A percentile compares a stretch with the other conserved stretches of the same genome.
phyloP scores from a whole-genome alignment of 768 basidiomycete genomes.

The Hebeloma cylindrosporum region DNA sequence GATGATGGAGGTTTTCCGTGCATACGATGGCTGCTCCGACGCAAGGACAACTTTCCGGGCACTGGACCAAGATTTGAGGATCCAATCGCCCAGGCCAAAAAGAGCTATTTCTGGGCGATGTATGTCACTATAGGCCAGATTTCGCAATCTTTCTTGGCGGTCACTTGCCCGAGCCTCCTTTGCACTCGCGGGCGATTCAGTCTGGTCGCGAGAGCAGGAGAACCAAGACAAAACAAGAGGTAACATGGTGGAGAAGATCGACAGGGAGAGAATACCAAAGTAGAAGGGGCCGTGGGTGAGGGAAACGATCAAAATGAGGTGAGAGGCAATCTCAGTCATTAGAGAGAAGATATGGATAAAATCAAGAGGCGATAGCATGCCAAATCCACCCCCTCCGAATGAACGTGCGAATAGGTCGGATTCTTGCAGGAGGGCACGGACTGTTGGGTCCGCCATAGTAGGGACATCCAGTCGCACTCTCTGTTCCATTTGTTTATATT shows the following conservation, averaged over 20 bases:
- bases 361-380: slow-evolving; percentile 78
- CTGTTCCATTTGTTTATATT: slow-evolving; percentile 77
- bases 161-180: slow-evolving; percentile 66
- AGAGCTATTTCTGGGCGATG: slow-evolving; percentile 82
- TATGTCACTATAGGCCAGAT: slow-evolving; percentile 68
- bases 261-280: slow-evolving; percentile 56
- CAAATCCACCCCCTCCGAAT: slow-evolving; percentile 76
- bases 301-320: slow-evolving; percentile 65
- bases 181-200: slow-evolving; percentile 46
- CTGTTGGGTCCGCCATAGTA: slow-evolving; percentile 68
- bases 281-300: slow-evolving; percentile 59
- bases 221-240: slow-evolving; percentile 60
- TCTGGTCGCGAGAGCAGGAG: slow-evolving; percentile 38
- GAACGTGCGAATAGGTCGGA: slow-evolving; percentile 84
- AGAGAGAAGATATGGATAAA: slow-evolving; percentile 73
- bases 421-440: slow-evolving; percentile 81
- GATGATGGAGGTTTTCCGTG: slow-evolving; percentile 47
- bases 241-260: slow-evolving; percentile 58
- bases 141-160: slow-evolving; percentile 73
- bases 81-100: slow-evolving; percentile 85
- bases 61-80: slow-evolving; percentile 72
- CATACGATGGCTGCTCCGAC: slow-evolving; percentile 47
- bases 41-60: slow-evolving; percentile 61
- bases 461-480: slow-evolving; percentile 77
- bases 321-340: slow-evolving; percentile 68